A percentile compares a stretch with the other conserved stretches of the same genome.
These are phyloP conservation scores for Colletotrichum godetiae DNA, from an alignment of 2,329 filamentous ascomycete species.

Conservation along the genomic window DNA sequence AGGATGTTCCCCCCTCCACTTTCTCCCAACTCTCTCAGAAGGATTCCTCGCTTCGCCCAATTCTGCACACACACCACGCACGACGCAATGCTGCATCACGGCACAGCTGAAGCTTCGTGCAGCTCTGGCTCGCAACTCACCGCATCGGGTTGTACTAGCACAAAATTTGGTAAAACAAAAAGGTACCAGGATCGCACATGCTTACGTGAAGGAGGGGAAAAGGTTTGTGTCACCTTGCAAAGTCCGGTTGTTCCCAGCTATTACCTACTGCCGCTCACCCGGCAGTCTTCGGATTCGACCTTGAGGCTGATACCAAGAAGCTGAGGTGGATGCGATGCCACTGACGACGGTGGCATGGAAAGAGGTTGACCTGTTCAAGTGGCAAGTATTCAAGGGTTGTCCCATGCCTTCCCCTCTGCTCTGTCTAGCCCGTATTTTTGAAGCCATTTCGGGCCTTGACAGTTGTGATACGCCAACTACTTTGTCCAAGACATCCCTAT, in stretches of 20 bases:
- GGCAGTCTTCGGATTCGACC: not conserved
- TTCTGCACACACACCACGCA: not conserved
- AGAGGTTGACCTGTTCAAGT: not conserved
- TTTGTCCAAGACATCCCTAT: constrained; percentile 5
- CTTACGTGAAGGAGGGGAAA: not conserved
- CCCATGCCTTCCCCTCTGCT: not conserved
- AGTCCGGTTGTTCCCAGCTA: not conserved
- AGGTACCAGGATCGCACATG: constrained; percentile 5
- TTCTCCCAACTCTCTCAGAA: not conserved
- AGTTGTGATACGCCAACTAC: not conserved
- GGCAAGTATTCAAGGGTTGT: too few relatives aligned
- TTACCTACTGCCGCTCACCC: not conserved
- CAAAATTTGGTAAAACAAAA: not conserved
- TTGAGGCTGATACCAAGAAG: constrained; percentile 21
- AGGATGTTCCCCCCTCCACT: not conserved
- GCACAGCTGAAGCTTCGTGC: constrained; percentile 2
- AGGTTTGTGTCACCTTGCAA: not conserved
- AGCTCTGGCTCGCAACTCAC: not conserved
- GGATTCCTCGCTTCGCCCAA: not conserved
- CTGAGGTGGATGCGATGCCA: not conserved
- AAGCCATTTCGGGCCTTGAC: not conserved
- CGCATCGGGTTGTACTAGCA: constrained; percentile 15
- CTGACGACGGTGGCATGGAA: constrained; percentile 4
- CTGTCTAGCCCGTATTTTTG: not conserved
- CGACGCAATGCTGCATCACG: constrained; percentile 14